Percentiles rank a stretch among this genome's conserved stretches.
phyloP scores from a whole-genome alignment of 2,329 filamentous ascomycete species.

The Colletotrichum somersetense region DNA sequence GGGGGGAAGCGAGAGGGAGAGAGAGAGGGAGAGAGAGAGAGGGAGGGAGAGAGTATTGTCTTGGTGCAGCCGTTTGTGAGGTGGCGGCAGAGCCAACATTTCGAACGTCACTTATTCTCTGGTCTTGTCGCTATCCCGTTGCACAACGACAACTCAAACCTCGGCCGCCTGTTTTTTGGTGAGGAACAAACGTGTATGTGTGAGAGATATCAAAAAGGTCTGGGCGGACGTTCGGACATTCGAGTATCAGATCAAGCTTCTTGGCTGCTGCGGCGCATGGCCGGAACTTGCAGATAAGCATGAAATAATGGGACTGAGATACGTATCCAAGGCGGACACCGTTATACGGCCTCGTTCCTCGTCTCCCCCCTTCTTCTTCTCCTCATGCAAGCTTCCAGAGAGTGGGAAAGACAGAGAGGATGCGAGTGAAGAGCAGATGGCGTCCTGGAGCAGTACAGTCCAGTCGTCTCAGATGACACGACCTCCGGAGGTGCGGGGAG shows the following conservation, averaged over 20 bases:
- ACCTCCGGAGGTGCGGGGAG: conserved; percentile 9
- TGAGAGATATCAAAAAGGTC: conserved; percentile 23
- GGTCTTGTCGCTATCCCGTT: conserved; percentile 6
- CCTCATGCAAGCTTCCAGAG: neutral
- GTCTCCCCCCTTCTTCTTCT: neutral
- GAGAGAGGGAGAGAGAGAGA: too few species aligned
- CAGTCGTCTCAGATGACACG: conserved; percentile 1
- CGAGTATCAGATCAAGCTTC: neutral
- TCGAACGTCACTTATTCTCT: conserved; percentile 10
- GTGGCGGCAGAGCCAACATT: neutral
- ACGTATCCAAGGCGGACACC: neutral
- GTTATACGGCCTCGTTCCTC: neutral
- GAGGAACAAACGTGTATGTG: conserved; percentile 21
- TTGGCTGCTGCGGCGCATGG: neutral
- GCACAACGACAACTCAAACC: neutral
- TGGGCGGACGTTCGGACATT: conserved; percentile 19
- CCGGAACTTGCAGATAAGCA: conserved; percentile 1
- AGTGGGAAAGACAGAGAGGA: neutral
- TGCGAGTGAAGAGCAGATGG: neutral
- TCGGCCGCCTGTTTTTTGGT: conserved; percentile 20
- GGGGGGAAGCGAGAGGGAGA: too few species aligned
- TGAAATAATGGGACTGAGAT: neutral
- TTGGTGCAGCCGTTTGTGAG: neutral
- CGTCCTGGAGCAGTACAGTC: neutral
- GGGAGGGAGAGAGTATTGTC: neutral